These are phyloP conservation scores for Orbilia brochopaga DNA, from an alignment of 2,329 filamentous ascomycete genomes.

Conservation along the genomic window DNA sequence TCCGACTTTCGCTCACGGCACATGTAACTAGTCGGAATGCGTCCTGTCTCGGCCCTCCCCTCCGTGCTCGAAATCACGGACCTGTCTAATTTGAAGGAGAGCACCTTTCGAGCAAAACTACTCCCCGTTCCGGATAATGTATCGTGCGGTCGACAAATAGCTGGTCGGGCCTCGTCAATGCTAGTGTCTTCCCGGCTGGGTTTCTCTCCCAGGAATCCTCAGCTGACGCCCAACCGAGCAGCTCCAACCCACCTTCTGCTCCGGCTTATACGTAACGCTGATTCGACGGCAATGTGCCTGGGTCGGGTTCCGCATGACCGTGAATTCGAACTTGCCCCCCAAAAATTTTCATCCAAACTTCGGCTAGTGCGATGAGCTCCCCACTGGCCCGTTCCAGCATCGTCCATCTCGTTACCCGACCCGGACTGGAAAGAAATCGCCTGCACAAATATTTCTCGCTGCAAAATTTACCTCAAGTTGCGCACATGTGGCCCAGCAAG, in stretches of 20 bases:
- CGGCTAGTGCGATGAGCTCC: constrained; percentile 50
- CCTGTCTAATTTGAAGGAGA: background rate
- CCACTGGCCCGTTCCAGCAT: constrained; percentile 36
- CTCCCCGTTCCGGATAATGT: background rate
- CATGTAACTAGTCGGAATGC: background rate
- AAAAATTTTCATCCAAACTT: constrained; percentile 48
- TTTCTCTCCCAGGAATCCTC: constrained; percentile 26
- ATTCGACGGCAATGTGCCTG: constrained; percentile 13
- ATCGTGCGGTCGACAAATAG: background rate
- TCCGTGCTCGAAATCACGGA: background rate
- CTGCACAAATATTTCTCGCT: background rate
- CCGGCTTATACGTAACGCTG: constrained; percentile 17
- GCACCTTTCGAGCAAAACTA: background rate
- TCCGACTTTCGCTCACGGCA: no score
- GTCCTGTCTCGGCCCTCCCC: background rate
- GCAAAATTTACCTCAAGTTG: constrained; percentile 18
- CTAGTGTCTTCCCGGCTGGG: constrained; percentile 1
- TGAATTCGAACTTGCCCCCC: background rate
- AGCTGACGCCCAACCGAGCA: constrained; percentile 30
- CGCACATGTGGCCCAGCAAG: background rate
- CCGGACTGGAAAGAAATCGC: constrained; percentile 14
- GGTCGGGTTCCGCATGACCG: constrained; percentile 42
- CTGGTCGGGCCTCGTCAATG: no score
- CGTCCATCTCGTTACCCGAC: constrained; percentile 39
- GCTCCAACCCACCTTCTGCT: constrained; percentile 24